Conservation (phyloP, 148 eudicot species). For the Rhododendron ovatum region DNA sequence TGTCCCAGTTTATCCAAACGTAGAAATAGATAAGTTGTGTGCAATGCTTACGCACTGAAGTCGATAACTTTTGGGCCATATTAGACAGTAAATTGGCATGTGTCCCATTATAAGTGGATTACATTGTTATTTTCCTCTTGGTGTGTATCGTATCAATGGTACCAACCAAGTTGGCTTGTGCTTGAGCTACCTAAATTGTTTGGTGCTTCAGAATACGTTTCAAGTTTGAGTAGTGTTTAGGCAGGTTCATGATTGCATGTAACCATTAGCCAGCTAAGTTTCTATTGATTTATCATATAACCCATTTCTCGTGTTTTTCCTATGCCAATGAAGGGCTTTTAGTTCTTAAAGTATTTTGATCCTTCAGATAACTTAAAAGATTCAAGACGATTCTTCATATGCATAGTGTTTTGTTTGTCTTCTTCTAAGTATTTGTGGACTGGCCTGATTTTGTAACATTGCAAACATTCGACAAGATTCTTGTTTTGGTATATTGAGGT, state of each 20-base stretch:
- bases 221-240: not conserved
- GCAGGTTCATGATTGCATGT: not conserved
- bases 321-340: not conserved
- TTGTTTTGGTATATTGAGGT: not conserved
- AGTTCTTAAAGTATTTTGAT: not conserved
- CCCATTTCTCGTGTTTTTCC: not conserved
- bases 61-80: too few relatives aligned
- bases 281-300: not conserved
- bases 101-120: not conserved
- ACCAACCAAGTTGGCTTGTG: not conserved
- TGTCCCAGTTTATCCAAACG: not conserved
- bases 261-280: not conserved
- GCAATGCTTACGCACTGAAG: not conserved
- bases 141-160: not conserved
- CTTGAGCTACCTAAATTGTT: not conserved
- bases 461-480: not conserved
- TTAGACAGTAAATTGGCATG: not conserved
- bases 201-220: not conserved
- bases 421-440: not conserved
- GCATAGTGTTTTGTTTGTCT: not conserved
- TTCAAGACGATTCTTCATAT: not conserved
- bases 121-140: not conserved
- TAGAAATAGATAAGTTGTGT: not conserved
- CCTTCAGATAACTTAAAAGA: not conserved
- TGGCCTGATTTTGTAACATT: not conserved